Percentiles rank a stretch among this genome's conserved stretches.
These are phyloP conservation scores for Spencermartinsiella europaea DNA, from an alignment of 805 yeast genomes.

Conservation along the genomic window DNA sequence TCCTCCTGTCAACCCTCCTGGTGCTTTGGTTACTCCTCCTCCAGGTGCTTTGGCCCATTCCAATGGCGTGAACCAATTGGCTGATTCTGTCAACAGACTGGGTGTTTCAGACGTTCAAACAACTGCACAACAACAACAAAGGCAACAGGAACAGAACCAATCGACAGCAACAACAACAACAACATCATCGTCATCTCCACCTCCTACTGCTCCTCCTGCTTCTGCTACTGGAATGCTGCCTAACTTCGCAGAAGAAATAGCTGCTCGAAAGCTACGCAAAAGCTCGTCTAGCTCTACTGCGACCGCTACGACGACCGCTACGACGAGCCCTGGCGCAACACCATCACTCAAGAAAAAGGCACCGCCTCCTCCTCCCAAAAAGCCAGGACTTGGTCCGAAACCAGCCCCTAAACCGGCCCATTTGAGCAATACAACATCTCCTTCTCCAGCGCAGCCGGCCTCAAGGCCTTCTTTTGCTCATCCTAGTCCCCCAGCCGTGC, in stretches of 20 bases:
- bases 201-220: not conserved
- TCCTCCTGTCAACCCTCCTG: not conserved
- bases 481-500: conserved; percentile 2
- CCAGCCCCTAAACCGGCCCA: not conserved
- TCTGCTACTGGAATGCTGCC: conserved; percentile 16
- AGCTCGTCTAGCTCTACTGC: conserved; percentile 14
- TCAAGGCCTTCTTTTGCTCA: conserved; percentile 9
- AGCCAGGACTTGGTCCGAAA: conserved; percentile 14
- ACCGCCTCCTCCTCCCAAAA: conserved; percentile 25
- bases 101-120: not conserved
- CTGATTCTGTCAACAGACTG: not conserved
- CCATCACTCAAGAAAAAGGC: conserved; percentile 17
- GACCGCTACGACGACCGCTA: conserved; percentile 17
- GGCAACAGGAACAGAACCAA: no score
- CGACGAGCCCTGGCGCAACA: conserved; percentile 10
- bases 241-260: conserved; percentile 33
- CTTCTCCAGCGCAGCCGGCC: conserved; percentile 15
- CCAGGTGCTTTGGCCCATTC: not conserved
- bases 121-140: not conserved
- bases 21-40: not conserved
- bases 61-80: not conserved
- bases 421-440: not conserved
- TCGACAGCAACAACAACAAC: no score
- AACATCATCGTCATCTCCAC: no score
- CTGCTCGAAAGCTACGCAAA: conserved; percentile 17